Percentiles rank a stretch among this genome's conserved stretches.
Evolutionary conservation across 2,329 filamentous ascomycete species (phyloP).

Genomic region (Fusarium luffae): DNA sequence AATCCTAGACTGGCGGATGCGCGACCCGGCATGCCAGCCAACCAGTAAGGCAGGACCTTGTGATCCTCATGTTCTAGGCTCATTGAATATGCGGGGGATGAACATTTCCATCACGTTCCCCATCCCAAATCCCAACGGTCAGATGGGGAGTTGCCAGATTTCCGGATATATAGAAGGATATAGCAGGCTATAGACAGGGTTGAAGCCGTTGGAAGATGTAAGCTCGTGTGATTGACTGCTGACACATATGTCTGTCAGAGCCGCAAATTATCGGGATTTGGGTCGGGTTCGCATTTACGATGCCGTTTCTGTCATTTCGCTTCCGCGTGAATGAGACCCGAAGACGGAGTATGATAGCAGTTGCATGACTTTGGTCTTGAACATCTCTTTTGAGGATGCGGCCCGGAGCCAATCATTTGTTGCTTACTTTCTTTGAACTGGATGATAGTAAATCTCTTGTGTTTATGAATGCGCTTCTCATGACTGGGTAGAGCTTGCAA

Average conservation of each 20-base stretch:
- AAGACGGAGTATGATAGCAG: neutral
- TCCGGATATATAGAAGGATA: neutral
- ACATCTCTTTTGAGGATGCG: neutral
- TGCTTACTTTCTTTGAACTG: neutral
- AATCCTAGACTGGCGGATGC: conserved; percentile 32
- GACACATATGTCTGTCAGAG: neutral
- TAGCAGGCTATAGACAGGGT: neutral
- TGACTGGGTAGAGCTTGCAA: neutral
- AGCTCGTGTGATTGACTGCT: neutral
- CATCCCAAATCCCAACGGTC: neutral
- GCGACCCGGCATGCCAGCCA: conserved; percentile 27
- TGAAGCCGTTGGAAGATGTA: neutral
- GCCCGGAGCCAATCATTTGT: neutral
- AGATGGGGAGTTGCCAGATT: conserved; percentile 5
- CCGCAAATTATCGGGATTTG: neutral
- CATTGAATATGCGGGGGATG: conserved; percentile 18
- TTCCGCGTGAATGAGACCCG: neutral
- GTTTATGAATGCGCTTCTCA: neutral
- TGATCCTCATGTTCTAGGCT: conserved; percentile 1
- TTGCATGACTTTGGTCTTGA: neutral
- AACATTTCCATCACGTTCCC: neutral
- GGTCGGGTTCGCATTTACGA: neutral
- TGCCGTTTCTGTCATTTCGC: neutral
- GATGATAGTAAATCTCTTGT: neutral
- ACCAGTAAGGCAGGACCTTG: conserved; percentile 12